These are phyloP conservation scores for Jimgerdemannia flammicorona DNA, from an alignment of 192 early-diverging fungal species.

Conservation along the genomic window DNA sequence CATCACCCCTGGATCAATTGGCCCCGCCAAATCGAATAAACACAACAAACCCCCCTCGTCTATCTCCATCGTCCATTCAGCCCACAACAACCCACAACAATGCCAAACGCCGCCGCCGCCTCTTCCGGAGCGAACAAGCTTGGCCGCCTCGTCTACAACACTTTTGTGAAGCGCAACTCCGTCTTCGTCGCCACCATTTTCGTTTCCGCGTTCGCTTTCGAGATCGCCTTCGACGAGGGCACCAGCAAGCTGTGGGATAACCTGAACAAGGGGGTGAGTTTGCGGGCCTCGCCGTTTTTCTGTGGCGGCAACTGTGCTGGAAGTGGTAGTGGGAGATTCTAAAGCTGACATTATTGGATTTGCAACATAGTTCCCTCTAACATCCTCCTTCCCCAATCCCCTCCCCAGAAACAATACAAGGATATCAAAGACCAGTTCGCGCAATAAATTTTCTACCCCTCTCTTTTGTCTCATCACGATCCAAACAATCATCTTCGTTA, in stretches of 20 bases:
- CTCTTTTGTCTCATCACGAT: background rate
- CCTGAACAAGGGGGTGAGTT: constrained; percentile 74
- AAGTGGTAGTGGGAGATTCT: background rate
- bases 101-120: background rate
- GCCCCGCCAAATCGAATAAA: background rate
- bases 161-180: constrained; percentile 69
- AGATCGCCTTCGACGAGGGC: constrained; percentile 64
- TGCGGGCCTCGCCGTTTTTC: background rate
- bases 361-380: background rate
- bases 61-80: too few species aligned
- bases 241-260: constrained; percentile 63
- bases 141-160: constrained; percentile 36
- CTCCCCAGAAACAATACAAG: constrained; percentile 76
- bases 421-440: constrained; percentile 71
- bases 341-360: background rate
- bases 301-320: too few species aligned
- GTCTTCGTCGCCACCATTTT: constrained; percentile 67
- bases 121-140: background rate
- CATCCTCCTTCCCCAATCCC: background rate
- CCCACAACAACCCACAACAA: background rate
- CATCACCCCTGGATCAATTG: background rate
- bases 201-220: constrained; percentile 64
- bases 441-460: background rate
- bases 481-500: background rate
- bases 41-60: background rate